Base-by-base conservation (phyloP, 305 asterid species). In the Lippia alba region DNA sequence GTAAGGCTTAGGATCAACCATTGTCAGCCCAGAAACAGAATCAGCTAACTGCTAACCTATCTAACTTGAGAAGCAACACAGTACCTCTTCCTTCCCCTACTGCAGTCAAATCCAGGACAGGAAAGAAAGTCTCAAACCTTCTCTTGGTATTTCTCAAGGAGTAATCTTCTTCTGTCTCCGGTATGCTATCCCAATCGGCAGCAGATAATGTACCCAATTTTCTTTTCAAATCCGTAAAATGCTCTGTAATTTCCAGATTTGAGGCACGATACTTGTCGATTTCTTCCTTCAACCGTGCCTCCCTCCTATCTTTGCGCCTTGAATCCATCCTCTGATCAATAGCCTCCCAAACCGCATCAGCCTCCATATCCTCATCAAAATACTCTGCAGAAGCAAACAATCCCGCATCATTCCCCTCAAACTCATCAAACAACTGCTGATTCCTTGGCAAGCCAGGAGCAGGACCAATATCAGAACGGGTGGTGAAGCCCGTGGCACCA, bases 401-500 rank as follows among this genome's bases (percentile, higher is more conserved):
- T 9, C 97, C 97, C 1, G 92, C 96, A 61, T 90, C 98, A 67
- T 88, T 92, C 4, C 97, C 96, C 71, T 90, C 97, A 69, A 92
- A 92, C 74, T 90, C 96, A 34, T 92, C 98, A 46, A n/a, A n/a
- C n/a, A 90, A 90, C 74, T 92, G 88, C 78, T 90, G 96, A 62
- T 92, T 88, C 81, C 90, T 96, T 0, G 96, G 96, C 0, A 92
- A 72, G 56, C 90, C 97, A 0, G 98, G 96, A 33, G 97, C 97
- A 6, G 98, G 96, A 8, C 98, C 98, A 16, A 90, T 92, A 90
- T 89, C 98, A 8, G 97, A 92, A 15, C 96, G 97, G 33, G 97
- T 92, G 0, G 98, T 92, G 80, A 92, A 92, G 0, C 98, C 98
- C 12, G 96, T 92, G 46, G 98, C 98, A 14, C 97, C 97, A 86